phyloP scores from a whole-genome alignment of 2,329 filamentous ascomycete species.

The Xylariales sp. region DNA sequence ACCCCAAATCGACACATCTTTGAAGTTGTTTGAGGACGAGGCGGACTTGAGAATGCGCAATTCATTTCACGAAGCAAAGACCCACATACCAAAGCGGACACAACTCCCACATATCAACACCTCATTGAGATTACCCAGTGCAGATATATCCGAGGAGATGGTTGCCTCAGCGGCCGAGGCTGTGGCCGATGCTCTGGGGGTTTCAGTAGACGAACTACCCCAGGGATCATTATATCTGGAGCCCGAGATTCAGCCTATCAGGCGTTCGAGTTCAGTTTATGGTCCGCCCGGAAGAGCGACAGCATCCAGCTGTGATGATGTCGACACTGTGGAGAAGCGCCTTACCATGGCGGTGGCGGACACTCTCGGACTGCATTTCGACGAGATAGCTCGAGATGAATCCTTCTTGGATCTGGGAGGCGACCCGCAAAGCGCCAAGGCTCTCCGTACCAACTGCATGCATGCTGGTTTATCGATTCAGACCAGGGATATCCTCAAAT shows the following conservation, averaged over 20 bases:
- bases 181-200: constrained; percentile 21
- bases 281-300: constrained; percentile 10
- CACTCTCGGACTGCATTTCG: constrained; percentile 27
- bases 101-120: constrained; percentile 15
- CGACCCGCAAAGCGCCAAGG: constrained; percentile 27
- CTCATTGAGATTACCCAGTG: constrained; percentile 9
- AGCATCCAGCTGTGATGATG: constrained; percentile 10
- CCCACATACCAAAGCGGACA: constrained; percentile 9
- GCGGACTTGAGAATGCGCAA: neutral
- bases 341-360: constrained; percentile 29
- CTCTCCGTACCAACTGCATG: constrained; percentile 29
- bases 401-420: constrained; percentile 42
- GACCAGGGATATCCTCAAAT: constrained; percentile 36
- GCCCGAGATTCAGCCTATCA: neutral
- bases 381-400: constrained; percentile 30
- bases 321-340: constrained; percentile 19
- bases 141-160: constrained; percentile 12
- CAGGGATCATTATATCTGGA: constrained; percentile 12
- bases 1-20: constrained; percentile 5
- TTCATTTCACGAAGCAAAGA: neutral
- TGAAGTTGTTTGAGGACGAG: constrained; percentile 7
- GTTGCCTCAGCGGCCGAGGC: constrained; percentile 17
- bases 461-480: constrained; percentile 29
- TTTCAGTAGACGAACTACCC: constrained; percentile 21
- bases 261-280: constrained; percentile 18